These are phyloP conservation scores for Abortiporus biennis DNA, from an alignment of 1,284 basidiomycete species.

Conservation along the genomic window DNA sequence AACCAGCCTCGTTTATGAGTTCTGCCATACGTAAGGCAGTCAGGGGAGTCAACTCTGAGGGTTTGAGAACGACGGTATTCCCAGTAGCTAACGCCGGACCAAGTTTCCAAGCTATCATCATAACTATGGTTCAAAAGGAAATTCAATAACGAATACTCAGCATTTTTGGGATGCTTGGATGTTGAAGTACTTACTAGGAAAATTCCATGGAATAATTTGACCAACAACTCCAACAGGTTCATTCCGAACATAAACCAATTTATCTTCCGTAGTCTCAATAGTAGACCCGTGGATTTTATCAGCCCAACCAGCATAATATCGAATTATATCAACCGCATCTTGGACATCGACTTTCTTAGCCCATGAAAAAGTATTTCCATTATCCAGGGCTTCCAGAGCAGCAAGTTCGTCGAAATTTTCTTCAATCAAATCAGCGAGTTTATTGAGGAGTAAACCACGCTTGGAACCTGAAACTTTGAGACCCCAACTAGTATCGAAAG, in stretches of 20 bases:
- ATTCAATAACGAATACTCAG: not conserved
- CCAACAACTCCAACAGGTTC: conserved; percentile 91
- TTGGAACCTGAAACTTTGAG: conserved; percentile 52
- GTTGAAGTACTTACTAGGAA: conserved; percentile 42
- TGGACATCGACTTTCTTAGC: conserved; percentile 69
- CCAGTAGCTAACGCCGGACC: conserved; percentile 84
- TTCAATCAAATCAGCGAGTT: conserved; percentile 75
- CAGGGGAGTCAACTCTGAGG: conserved; percentile 88
- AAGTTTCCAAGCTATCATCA: conserved; percentile 81
- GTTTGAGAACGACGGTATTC: conserved; percentile 81
- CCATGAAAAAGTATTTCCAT: conserved; percentile 72
- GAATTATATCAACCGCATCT: conserved; percentile 62
- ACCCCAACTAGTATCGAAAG: conserved; percentile 75
- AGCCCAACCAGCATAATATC: conserved; percentile 76
- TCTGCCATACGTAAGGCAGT: conserved; percentile 58
- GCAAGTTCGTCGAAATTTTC: conserved; percentile 65
- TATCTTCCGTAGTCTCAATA: conserved; percentile 69
- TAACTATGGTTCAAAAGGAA: too few species aligned
- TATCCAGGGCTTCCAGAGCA: conserved; percentile 71
- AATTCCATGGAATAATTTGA: conserved; percentile 84
- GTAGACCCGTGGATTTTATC: conserved; percentile 86
- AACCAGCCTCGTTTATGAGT: conserved; percentile 48
- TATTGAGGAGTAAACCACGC: conserved; percentile 62
- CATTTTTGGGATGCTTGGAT: not conserved
- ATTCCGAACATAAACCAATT: conserved; percentile 79